Evolutionary conservation across 192 early-diverging fungal species (phyloP), one percentile per base, ranked within the genome.

Genomic region (Fimicolochytrium jonesii): DNA sequence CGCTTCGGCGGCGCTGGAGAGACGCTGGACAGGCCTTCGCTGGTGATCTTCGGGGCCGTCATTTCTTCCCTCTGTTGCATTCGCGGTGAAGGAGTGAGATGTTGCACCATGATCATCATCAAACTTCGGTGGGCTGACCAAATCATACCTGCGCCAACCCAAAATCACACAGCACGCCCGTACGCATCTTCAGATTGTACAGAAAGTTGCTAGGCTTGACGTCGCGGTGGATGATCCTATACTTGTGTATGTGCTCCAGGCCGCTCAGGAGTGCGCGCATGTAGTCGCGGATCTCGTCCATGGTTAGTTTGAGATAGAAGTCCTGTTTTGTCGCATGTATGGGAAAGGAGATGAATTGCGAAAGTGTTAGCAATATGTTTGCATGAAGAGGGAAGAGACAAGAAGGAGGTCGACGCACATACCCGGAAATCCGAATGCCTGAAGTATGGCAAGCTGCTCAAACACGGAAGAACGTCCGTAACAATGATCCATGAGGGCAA

Each of bases 191-290:
- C 1, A 79, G 56, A 47, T 89, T 80, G 68, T 88, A 98, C n/a
- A 98, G 76, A 71, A 98, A 98, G 59, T 98, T 98, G 44, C 84
- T 86, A 3, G 95, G 95, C 63, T 98, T 98, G 57, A 98, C 81
- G 59, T 98, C 95, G 33, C 94, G 77, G 56, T 98, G 95, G 39
- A 98, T 80, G 45, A 94, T 89, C 9, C 76, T 74, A 30, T 80
- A 68, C 6, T 54, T 41, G 60, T 96, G 93, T 4, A 92, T 69
- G 49, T 86, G 76, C n/a, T 71, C 73, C 5, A 96, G 74, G 0
- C 86, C 93, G 7, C 72, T 74, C 13, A 94, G 76, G 13, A 97
- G 68, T 0, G 81, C 81, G 7, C 78, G 71, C 52, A 97, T 75
- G 67, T 97, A 97, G 64, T 75, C 76, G 25, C 79, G 79, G 56